Base-by-base conservation (phyloP, 805 yeast species). In the Metschnikowia kofuensis region DNA sequence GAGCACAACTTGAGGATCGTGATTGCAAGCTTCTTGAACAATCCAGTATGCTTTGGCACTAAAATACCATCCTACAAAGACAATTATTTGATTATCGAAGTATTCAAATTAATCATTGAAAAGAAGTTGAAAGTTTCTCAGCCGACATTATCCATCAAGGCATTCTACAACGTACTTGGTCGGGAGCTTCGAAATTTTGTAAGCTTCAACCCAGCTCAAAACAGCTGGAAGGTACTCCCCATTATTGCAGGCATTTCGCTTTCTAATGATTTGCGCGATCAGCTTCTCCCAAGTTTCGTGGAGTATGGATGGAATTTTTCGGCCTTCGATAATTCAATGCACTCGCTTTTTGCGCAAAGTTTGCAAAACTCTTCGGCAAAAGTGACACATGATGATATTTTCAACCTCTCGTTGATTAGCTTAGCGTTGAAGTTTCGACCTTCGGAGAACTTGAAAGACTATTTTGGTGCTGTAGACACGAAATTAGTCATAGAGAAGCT, bases 211-310 rank as follows among this genome's bases (percentile, higher is more conserved):
- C 72, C 65, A 0, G 28, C 43, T 2, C 55, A 43, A 2, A 72
- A 69, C 49, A 59, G 69, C 48, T 75, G 82, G 81, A 78, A 76
- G 56, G 70, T 70, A 0, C 51, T 77, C 16, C 82, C 84, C 0
- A 61, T 79, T 1, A 57, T 77, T 8, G 56, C 78, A 0, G 85
- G 85, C 0, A 59, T 79, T 14, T 49, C 67, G 4, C 55, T 75
- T 4, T 67, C 80, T 2, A 66, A 65, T 38, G 65, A 55, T 27
- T 44, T 74, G 51, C 57, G 74, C 52, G 63, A 67, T 50, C 59
- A 67, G 49, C 54, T 72, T 38, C 57, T 64, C 39, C 49, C 57
- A 46, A 63, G 67, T 41, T 35, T 58, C 4, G 12, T 69, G 10
- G 59, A 63, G 45, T 64, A 61, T 45, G 56, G 54, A 42, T 61